Evolutionary conservation across 805 yeast species (phyloP).

Genomic region (Lipomyces yamanashiensis): DNA sequence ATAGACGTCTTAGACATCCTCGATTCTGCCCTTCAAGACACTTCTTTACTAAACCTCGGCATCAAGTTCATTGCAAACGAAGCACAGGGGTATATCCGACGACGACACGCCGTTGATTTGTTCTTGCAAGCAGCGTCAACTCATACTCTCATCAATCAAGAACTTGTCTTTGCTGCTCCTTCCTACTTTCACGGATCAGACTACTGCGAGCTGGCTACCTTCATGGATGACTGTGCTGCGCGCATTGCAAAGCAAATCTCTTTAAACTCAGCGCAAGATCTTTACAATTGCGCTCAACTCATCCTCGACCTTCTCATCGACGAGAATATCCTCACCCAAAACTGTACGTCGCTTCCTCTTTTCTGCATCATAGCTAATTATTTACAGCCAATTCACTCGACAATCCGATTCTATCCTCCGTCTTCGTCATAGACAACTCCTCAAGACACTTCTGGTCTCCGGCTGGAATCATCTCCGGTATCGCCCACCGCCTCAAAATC

Average conservation of each 20-base stretch:
- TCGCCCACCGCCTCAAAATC: slow-evolving; percentile 23
- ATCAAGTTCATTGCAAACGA: slow-evolving; percentile 16
- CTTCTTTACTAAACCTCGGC: slow-evolving; percentile 2
- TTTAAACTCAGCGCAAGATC: background rate
- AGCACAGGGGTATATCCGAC: slow-evolving; percentile 21
- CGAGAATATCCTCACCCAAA: background rate
- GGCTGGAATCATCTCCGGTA: slow-evolving; percentile 23
- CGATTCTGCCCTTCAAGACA: background rate
- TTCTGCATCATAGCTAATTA: background rate
- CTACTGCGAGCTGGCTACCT: background rate
- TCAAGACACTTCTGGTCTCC: slow-evolving; percentile 21
- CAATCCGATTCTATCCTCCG: background rate
- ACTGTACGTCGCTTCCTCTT: background rate
- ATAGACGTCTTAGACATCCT: slow-evolving; percentile 25
- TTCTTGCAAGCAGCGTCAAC: slow-evolving; percentile 4
- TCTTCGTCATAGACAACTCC: slow-evolving; percentile 11
- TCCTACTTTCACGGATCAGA: slow-evolving; percentile 13
- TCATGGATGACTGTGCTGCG: slow-evolving; percentile 22
- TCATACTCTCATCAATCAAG: slow-evolving; percentile 1
- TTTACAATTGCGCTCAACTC: background rate
- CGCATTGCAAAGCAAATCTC: background rate
- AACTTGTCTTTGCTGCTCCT: slow-evolving; percentile 15
- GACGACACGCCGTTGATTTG: slow-evolving; percentile 14
- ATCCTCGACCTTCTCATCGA: background rate
- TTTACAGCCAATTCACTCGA: background rate